Percentiles rank a stretch among this genome's conserved stretches.
Evolutionary conservation across 83 land plant genomes (phyloP).

Genomic region (Diphasiastrum complanatum): DNA sequence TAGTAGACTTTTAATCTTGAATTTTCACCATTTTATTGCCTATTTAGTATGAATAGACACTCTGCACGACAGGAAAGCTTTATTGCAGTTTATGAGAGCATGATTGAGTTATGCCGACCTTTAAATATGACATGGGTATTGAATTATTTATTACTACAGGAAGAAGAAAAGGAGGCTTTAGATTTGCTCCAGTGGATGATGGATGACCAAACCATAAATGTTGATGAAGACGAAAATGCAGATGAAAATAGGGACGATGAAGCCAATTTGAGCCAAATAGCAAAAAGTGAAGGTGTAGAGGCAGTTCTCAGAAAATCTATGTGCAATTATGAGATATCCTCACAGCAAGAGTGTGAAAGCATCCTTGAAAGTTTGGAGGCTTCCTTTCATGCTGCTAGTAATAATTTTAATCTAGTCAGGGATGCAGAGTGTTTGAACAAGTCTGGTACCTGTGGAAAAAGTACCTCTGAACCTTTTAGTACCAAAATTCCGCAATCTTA

Average conservation of each 20-base stretch:
- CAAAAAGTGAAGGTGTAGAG: conserved; percentile 42
- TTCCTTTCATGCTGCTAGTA: conserved; percentile 1
- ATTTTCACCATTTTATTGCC: too few relatives aligned
- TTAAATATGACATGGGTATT: neutral
- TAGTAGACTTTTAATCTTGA: too few relatives aligned
- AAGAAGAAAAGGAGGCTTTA: conserved; percentile 48
- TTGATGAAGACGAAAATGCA: conserved; percentile 39
- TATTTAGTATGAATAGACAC: too few relatives aligned
- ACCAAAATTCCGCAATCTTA: too few relatives aligned
- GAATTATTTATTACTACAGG: conserved; percentile 23
- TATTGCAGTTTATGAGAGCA: too few relatives aligned
- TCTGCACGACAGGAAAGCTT: too few relatives aligned
- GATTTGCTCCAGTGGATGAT: conserved; percentile 82
- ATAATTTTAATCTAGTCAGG: too few relatives aligned
- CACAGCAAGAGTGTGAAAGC: conserved; percentile 83
- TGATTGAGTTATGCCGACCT: neutral
- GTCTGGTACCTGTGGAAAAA: too few relatives aligned
- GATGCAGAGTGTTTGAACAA: too few relatives aligned
- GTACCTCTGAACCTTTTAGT: too few relatives aligned
- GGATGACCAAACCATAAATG: conserved; percentile 58
- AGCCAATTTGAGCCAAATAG: conserved; percentile 48
- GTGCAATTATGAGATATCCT: conserved; percentile 51
- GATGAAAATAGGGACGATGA: conserved; percentile 32
- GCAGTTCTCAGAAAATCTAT: conserved; percentile 60
- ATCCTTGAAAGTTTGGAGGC: conserved; percentile 62